Percentiles rank a stretch among this genome's conserved stretches.
Conservation (phyloP, 805 yeast species). For the Saccharomycopsis sp. region DNA sequence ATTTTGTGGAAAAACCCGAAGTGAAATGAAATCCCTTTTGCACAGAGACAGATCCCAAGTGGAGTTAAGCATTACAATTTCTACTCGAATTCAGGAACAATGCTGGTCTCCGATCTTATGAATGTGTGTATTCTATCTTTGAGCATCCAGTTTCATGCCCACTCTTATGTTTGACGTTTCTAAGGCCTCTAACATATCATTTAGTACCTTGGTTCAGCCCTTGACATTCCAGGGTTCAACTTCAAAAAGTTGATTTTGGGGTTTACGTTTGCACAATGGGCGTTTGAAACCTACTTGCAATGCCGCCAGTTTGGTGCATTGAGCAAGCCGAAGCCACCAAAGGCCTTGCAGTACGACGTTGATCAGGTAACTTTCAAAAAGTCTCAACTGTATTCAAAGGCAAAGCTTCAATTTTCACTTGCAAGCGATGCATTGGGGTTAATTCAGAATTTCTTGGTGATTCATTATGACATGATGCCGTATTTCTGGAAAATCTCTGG, state of each 20-base stretch:
- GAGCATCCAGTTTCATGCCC: no score
- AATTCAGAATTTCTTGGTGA: conserved; percentile 46
- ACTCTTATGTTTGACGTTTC: no score
- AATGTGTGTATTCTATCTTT: no score
- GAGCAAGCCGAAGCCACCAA: conserved; percentile 51
- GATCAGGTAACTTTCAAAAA: conserved; percentile 65
- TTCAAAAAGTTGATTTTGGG: conserved; percentile 77
- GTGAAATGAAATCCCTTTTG: no score
- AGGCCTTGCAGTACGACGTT: conserved; percentile 55
- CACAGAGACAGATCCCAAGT: no score
- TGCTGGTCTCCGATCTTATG: no score
- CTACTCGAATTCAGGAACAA: no score
- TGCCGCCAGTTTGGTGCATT: conserved; percentile 70
- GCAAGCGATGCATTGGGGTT: conserved; percentile 43
- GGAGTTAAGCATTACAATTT: no score
- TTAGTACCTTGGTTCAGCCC: no score
- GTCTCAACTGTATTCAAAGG: conserved; percentile 68
- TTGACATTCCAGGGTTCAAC: conserved; percentile 34
- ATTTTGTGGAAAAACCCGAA: no score
- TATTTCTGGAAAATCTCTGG: conserved; percentile 48
- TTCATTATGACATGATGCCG: conserved; percentile 58
- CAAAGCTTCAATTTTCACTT: conserved; percentile 66
- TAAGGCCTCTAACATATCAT: no score
- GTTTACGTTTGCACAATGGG: conserved; percentile 63
- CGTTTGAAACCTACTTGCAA: conserved; percentile 65